Percentiles rank a stretch among this genome's conserved stretches.
Evolutionary conservation across 345 rosid genomes (phyloP).

Genomic region (Moricandia moricandioides): DNA sequence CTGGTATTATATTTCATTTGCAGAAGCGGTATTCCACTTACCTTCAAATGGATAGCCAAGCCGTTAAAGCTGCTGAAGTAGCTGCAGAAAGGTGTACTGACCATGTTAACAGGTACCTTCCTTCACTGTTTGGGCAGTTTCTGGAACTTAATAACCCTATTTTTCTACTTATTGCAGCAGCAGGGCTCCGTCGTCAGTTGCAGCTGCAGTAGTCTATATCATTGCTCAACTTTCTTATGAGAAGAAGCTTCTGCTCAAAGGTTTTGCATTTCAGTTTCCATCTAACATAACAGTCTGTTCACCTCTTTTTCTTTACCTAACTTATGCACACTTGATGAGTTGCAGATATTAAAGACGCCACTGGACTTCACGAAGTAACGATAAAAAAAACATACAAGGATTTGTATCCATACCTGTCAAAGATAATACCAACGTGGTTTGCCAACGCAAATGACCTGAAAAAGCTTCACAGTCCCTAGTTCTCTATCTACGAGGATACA

Average conservation of each 20-base stretch:
- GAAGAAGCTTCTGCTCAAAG: background rate
- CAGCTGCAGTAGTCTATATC: slow-evolving; percentile 3
- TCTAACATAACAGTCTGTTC: background rate
- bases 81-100: slow-evolving; percentile 42
- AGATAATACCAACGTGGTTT: background rate
- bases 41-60: slow-evolving; percentile 69
- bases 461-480: background rate
- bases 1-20: slow-evolving; percentile 13
- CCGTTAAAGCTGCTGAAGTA: slow-evolving; percentile 76
- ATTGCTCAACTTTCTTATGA: background rate
- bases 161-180: background rate
- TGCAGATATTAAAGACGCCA: background rate
- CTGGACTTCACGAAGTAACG: background rate
- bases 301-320: slow-evolving; percentile 5
- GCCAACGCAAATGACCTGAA: background rate
- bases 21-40: slow-evolving; percentile 77
- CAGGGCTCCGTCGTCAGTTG: background rate
- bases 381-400: background rate
- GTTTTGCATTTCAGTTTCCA: background rate
- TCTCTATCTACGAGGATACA: background rate
- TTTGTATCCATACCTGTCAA: background rate
- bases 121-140: background rate
- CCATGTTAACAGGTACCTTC: background rate
- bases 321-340: background rate
- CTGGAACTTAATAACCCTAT: background rate